A percentile compares a stretch with the other conserved stretches of the same genome.
Conservation (phyloP, 2,329 filamentous ascomycete species). For the Ophiosphaerella narmari region DNA sequence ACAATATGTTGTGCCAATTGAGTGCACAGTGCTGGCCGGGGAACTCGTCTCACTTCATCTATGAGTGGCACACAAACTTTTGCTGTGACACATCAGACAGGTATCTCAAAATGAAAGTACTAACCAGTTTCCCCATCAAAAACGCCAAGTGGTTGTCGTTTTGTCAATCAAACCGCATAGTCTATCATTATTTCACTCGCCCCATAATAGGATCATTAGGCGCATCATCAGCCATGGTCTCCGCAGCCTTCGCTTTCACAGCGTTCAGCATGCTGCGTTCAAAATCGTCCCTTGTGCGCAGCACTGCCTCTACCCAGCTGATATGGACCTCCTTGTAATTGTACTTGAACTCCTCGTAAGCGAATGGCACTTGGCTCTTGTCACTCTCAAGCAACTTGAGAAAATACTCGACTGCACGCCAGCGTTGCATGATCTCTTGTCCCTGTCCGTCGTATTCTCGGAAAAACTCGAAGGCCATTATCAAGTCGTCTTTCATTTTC, state of each 20-base stretch:
- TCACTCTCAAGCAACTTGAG: constrained; percentile 74
- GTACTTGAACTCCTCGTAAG: constrained; percentile 82
- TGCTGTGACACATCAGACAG: constrained; percentile 1
- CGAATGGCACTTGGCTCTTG: constrained; percentile 74
- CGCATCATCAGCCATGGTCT: constrained; percentile 76
- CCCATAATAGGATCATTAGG: constrained; percentile 87
- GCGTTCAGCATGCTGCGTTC: constrained; percentile 86
- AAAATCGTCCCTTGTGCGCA: constrained; percentile 89
- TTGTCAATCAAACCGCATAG: background rate
- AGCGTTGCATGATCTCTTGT: constrained; percentile 81
- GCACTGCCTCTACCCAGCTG: constrained; percentile 90
- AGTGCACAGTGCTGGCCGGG: too few species aligned
- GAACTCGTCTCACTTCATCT: background rate
- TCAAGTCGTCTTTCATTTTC: constrained; percentile 91
- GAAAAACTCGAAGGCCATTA: constrained; percentile 90
- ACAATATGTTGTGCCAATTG: too few species aligned
- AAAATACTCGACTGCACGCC: constrained; percentile 87
- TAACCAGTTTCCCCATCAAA: background rate
- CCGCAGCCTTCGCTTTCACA: constrained; percentile 86
- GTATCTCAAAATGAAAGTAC: background rate
- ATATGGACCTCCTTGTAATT: constrained; percentile 94
- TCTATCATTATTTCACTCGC: constrained; percentile 69
- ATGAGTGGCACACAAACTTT: background rate
- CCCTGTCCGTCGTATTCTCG: constrained; percentile 56
- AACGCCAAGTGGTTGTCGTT: background rate